A percentile compares a stretch with the other conserved stretches of the same genome.
Conservation (phyloP, 2,329 filamentous ascomycete species). For the Aspergillus vadensis region DNA sequence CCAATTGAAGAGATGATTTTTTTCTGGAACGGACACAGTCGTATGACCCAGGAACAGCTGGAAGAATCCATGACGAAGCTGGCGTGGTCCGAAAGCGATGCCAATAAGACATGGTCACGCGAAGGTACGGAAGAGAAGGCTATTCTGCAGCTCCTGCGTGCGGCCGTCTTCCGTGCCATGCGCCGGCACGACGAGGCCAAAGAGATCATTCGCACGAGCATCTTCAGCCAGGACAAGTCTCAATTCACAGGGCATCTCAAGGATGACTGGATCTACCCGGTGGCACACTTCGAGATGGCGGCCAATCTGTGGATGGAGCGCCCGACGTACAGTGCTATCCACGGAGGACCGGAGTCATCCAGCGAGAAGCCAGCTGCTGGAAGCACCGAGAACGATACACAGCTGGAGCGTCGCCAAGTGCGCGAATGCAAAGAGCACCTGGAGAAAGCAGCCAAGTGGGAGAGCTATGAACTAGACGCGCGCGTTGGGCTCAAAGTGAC, state of each 20-base stretch:
- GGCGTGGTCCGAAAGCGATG: constrained; percentile 67
- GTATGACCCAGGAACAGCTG: constrained; percentile 70
- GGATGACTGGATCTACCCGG: constrained; percentile 67
- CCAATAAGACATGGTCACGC: constrained; percentile 52
- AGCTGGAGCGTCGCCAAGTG: constrained; percentile 45
- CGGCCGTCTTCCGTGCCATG: constrained; percentile 66
- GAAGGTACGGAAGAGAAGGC: constrained; percentile 63
- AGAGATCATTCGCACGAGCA: constrained; percentile 60
- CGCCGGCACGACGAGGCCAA: constrained; percentile 67
- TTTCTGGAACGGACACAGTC: constrained; percentile 86
- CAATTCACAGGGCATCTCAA: constrained; percentile 55
- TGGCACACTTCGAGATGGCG: constrained; percentile 83
- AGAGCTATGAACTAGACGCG: constrained; percentile 63
- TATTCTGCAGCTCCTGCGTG: constrained; percentile 66
- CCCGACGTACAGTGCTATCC: constrained; percentile 41
- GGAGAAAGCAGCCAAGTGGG: constrained; percentile 61
- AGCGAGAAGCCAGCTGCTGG: constrained; percentile 5
- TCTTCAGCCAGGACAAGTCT: constrained; percentile 61
- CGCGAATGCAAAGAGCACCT: constrained; percentile 58
- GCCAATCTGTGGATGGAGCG: constrained; percentile 76
- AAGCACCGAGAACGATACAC: constrained; percentile 7
- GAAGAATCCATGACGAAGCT: constrained; percentile 65
- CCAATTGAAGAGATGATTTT: constrained; percentile 90
- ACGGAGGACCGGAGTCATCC: constrained; percentile 20
- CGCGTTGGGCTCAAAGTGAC: constrained; percentile 55